A percentile compares a stretch with the other conserved stretches of the same genome.
Evolutionary conservation across 129 eudicot genomes (phyloP).

Genomic region (Chrysanthemum seticuspe): DNA sequence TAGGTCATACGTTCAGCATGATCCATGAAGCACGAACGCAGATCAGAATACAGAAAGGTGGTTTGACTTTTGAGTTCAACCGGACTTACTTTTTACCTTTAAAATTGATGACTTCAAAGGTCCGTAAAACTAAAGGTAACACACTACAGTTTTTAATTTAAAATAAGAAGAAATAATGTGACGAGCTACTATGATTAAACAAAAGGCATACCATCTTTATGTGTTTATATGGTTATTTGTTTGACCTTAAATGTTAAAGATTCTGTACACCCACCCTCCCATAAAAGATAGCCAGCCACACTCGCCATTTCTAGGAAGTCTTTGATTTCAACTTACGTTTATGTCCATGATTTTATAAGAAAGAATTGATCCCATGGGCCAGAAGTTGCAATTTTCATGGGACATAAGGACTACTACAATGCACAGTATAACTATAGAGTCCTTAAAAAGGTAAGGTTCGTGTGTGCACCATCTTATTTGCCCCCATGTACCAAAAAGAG

Average conservation of each 20-base stretch:
- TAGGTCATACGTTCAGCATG: slow-evolving; percentile 9
- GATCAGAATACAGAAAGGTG: neutral
- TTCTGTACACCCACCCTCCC: neutral
- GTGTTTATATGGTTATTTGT: neutral
- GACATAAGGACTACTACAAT: neutral
- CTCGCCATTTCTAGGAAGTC: neutral
- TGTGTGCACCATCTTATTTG: neutral
- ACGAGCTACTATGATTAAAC: neutral
- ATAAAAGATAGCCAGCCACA: neutral
- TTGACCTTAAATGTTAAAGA: neutral
- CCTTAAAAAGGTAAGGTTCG: neutral
- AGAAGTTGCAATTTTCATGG: neutral
- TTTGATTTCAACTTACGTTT: neutral
- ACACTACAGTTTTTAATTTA: too few relatives aligned
- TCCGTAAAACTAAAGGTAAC: neutral
- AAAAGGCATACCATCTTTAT: neutral
- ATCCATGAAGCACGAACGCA: neutral
- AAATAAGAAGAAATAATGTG: neutral
- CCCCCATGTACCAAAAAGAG: neutral
- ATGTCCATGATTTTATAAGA: neutral
- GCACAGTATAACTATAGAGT: neutral
- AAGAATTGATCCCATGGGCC: neutral
- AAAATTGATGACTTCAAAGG: neutral
- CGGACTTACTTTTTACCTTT: neutral
- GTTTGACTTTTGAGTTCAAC: slow-evolving; percentile 22